Percentiles rank a stretch among this genome's conserved stretches.
Conservation (phyloP, 176 grass and related monocot species). For the Guadua angustifolia region DNA sequence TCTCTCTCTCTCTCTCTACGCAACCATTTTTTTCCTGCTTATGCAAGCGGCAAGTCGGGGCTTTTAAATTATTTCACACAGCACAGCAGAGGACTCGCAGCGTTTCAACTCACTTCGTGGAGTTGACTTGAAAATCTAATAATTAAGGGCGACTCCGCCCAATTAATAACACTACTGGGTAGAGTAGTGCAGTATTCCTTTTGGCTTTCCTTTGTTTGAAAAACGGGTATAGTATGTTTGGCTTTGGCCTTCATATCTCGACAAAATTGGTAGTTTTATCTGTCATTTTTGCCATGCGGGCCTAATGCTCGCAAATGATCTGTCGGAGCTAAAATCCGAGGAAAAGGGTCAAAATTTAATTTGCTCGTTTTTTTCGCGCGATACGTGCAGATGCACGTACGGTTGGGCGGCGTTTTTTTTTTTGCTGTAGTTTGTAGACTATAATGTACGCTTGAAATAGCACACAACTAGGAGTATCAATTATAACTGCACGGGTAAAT, state of each 20-base stretch:
- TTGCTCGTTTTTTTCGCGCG: background rate
- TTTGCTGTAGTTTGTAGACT: slow-evolving; percentile 42
- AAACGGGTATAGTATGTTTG: background rate
- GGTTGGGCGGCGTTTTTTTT: slow-evolving; percentile 6
- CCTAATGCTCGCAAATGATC: background rate
- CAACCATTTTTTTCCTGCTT: slow-evolving; percentile 17
- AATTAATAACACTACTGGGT: slow-evolving; percentile 42
- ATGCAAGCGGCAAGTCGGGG: slow-evolving; percentile 51
- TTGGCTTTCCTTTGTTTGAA: background rate
- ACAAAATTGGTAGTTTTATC: slow-evolving; percentile 39
- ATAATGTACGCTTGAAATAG: background rate
- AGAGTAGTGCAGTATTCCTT: slow-evolving; percentile 1
- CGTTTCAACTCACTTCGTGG: slow-evolving; percentile 26
- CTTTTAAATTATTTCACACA: slow-evolving; percentile 54
- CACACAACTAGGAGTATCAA: slow-evolving; percentile 5
- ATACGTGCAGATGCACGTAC: background rate
- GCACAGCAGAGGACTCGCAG: slow-evolving; percentile 25
- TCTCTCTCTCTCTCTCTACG: background rate
- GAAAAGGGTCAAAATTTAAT: slow-evolving; percentile 27
- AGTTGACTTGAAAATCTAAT: slow-evolving; percentile 50
- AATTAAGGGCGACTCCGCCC: slow-evolving; percentile 37
- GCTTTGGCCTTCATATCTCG: background rate
- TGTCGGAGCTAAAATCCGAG: slow-evolving; percentile 38
- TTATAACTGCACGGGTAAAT: slow-evolving; percentile 31
- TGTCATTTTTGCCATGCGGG: slow-evolving; percentile 35